These are phyloP conservation scores for Penicillium sp. DNA, from an alignment of 2,329 filamentous ascomycete genomes.

Conservation along the genomic window DNA sequence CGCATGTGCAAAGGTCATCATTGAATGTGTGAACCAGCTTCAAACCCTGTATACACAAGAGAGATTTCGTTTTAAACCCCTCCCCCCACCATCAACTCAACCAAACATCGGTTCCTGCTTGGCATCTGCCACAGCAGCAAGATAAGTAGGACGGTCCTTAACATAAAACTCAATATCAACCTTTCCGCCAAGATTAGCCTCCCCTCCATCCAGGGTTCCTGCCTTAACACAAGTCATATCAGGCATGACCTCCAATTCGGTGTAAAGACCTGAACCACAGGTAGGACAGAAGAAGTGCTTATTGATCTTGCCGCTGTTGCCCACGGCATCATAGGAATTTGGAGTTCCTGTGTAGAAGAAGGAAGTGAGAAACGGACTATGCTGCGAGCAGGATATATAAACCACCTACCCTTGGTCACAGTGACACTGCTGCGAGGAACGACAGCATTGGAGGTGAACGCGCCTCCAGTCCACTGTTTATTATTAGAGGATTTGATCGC, in stretches of 20 bases:
- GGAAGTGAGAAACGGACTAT: neutral
- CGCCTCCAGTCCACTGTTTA: slow-evolving; percentile 51
- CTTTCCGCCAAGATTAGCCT: slow-evolving; percentile 44
- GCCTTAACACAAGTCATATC: slow-evolving; percentile 53
- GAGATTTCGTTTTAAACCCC: too few relatives aligned
- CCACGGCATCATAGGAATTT: slow-evolving; percentile 49
- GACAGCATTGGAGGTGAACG: slow-evolving; percentile 56
- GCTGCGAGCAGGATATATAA: too few relatives aligned
- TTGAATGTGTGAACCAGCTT: too few relatives aligned
- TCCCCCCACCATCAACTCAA: slow-evolving; percentile 1
- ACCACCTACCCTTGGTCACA: slow-evolving; percentile 48
- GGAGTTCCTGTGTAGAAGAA: slow-evolving; percentile 41
- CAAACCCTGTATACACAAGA: too few relatives aligned
- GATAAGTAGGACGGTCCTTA: slow-evolving; percentile 51
- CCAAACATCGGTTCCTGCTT: slow-evolving; percentile 46
- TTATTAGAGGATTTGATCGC: neutral
- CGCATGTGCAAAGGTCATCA: too few relatives aligned
- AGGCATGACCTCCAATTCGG: slow-evolving; percentile 55
- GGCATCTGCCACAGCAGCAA: slow-evolving; percentile 45
- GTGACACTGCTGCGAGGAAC: slow-evolving; percentile 50
- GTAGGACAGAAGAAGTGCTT: slow-evolving; percentile 56
- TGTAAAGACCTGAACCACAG: slow-evolving; percentile 55
- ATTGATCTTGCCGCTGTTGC: slow-evolving; percentile 55
- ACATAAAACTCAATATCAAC: slow-evolving; percentile 55
- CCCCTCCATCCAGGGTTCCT: slow-evolving; percentile 52